A percentile compares a stretch with the other conserved stretches of the same genome.
These are phyloP conservation scores for Penicillium sp. DNA, from an alignment of 2,329 filamentous ascomycete genomes.

Conservation along the genomic window DNA sequence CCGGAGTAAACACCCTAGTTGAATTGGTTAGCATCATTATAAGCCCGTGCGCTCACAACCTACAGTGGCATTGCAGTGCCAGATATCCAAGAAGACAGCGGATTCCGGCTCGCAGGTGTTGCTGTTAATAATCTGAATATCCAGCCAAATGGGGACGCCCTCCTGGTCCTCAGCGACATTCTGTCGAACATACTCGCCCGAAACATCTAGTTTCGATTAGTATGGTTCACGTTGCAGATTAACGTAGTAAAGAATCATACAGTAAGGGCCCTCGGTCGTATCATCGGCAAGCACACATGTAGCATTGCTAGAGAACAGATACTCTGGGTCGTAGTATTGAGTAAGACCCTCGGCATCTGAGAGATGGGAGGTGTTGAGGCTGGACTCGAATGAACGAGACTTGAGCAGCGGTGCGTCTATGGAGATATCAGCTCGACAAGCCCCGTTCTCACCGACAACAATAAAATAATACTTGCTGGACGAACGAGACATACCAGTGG, in stretches of 20 bases:
- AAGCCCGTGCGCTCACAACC: too few species aligned
- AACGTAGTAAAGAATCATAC: not conserved
- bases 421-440: not conserved
- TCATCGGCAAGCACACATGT: not conserved
- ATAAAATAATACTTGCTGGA: too few species aligned
- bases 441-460: too few species aligned
- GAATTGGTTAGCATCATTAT: too few species aligned
- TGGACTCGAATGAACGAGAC: not conserved
- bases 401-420: not conserved
- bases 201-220: not conserved
- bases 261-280: constrained; percentile 3
- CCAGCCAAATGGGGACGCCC: not conserved
- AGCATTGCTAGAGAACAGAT: not conserved
- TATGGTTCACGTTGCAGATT: not conserved
- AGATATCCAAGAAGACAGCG: constrained; percentile 35
- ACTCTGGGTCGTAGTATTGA: not conserved
- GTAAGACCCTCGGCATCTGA: not conserved
- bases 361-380: not conserved
- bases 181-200: constrained; percentile 3
- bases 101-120: constrained; percentile 34
- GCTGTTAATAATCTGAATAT: not conserved
- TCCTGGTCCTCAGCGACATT: not conserved
- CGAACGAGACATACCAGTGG: too few species aligned
- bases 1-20: constrained; percentile 36
- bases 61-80: constrained; percentile 38